Base-by-base conservation (phyloP, 148 eudicot species). In the Chenopodium suecicum region DNA sequence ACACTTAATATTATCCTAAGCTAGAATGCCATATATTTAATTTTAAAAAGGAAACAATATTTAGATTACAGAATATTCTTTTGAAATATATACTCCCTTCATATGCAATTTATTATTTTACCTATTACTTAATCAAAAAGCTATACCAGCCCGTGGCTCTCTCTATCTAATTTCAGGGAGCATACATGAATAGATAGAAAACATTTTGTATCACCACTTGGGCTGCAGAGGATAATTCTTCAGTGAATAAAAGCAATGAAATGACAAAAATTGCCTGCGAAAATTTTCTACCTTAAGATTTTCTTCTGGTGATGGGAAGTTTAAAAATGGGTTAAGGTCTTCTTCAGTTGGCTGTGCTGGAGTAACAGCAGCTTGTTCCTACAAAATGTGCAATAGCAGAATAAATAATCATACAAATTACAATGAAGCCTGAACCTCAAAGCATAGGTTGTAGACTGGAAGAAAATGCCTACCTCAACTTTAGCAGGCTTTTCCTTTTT, bases 401-500 rank as follows among this genome's bases (percentile, higher is more conserved):
- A 22, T 63, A 27, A 85, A 79, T 37, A 77, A 67, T 16, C 29
- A 62, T 47, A 70, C 74, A 54, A 54, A 10, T 48, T 48, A 13
- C 14, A 10, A 48, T 48, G 64, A 31, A 10, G 19, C 29, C 37
- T 32, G 32, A 37, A 5, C 37, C 17, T 62, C 17, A 14, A 10
- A 22, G 48, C 20, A 73, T 8, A 64, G 17, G 20, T 19, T 41
- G 44, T 41, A 41, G 44, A 41, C 44, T 41, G 52, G 29, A 52
- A 31, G 19, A 62, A 77, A n/a, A 82, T 1, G 64, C 77, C 56
- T 46, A 91, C 95, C 94, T 94, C 94, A 75, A 84, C 89, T 92
- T 92, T 96, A 20, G 83, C 88, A 70, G 98, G 91, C 89, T 94
- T 96, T 87, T 94, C 98, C 88, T 95, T 93, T 89, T 95, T 95